Percentiles rank a stretch among this genome's conserved stretches.
phyloP scores from a whole-genome alignment of 1,284 basidiomycete genomes.

The Somion occarium region DNA sequence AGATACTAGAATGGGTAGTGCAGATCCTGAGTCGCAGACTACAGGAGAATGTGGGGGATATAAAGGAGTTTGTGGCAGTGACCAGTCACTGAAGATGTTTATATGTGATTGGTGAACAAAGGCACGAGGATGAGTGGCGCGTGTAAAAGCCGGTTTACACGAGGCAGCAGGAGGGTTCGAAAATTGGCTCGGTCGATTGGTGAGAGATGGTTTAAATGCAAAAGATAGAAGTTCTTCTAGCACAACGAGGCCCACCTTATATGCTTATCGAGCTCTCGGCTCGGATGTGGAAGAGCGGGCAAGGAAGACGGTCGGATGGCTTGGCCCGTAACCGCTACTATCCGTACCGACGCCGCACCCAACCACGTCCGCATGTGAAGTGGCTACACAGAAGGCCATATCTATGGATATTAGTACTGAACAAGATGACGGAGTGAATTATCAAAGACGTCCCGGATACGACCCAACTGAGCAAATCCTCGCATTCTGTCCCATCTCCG shows the following conservation, averaged over 20 bases:
- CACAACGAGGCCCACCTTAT: not conserved
- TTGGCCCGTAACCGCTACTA: not conserved
- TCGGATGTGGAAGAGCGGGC: not conserved
- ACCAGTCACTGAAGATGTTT: not conserved
- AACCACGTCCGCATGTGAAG: no score
- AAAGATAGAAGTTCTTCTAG: not conserved
- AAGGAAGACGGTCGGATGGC: not conserved
- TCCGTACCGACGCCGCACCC: not conserved
- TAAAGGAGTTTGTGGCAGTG: slow-evolving; percentile 2
- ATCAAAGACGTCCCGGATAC: no score
- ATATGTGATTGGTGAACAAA: slow-evolving; percentile 1
- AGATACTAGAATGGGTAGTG: slow-evolving; percentile 1
- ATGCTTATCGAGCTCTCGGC: not conserved
- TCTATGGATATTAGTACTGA: no score
- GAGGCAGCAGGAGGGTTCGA: slow-evolving; percentile 1
- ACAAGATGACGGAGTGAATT: no score
- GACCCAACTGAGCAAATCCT: not conserved
- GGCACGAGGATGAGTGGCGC: slow-evolving; percentile 5
- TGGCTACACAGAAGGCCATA: no score
- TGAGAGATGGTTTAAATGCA: not conserved
- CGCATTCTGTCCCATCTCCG: no score
- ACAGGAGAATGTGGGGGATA: slow-evolving; percentile 1
- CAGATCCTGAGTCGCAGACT: slow-evolving; percentile 12
- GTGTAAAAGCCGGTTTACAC: slow-evolving; percentile 8
- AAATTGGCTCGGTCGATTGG: not conserved